Base-by-base conservation (phyloP, 1,139 yeast genomes). In the Tardiomyces digboiensis region DNA sequence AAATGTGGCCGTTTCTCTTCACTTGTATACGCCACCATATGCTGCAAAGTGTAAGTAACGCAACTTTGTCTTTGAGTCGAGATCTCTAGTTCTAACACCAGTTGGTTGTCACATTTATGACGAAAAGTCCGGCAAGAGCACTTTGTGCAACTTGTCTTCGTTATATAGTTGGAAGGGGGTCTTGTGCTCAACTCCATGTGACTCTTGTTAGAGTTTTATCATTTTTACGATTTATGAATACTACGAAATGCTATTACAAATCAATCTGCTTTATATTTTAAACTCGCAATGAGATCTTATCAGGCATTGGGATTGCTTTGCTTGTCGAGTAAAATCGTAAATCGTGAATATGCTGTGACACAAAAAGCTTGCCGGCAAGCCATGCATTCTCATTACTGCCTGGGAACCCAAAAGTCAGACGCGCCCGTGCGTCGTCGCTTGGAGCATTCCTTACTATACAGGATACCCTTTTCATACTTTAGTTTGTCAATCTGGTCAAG, bases 21-120 rank as follows among this genome's bases (percentile, higher is more conserved):
- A 82, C 61, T 70, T 82, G 46, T 83, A 82, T 64, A 82, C 89
- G 13, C 88, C 91, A 7, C 89, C 91, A 8, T 80, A 81, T 60
- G 89, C 89, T 5, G 68, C 81, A 44, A 67, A 76, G 61, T 76
- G n/a, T n/a, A n/a, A n/a, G n/a, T n/a, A n/a, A n/a, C n/a, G n/a
- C n/a, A n/a, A n/a, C n/a, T n/a, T 72, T 55, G 46, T 26, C 46
- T 36, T n/a, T 29, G 2, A 38, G 42, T 18, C 41, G 39, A 18
- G 44, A 39, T 10, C 19, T 23, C 3, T 38, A 29, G 13, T 8
- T 23, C 44, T 45, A n/a, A n/a, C n/a, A n/a, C n/a, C n/a, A n/a
- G n/a, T 58, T 43, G 88, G 88, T 7, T 81, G 87, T 57, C 67
- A 75, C 48, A 72, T 75, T 60, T 82, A 76, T 54, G 82, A 79